Base-by-base conservation (phyloP, 805 yeast genomes). In the Saturnispora saitoi region DNA sequence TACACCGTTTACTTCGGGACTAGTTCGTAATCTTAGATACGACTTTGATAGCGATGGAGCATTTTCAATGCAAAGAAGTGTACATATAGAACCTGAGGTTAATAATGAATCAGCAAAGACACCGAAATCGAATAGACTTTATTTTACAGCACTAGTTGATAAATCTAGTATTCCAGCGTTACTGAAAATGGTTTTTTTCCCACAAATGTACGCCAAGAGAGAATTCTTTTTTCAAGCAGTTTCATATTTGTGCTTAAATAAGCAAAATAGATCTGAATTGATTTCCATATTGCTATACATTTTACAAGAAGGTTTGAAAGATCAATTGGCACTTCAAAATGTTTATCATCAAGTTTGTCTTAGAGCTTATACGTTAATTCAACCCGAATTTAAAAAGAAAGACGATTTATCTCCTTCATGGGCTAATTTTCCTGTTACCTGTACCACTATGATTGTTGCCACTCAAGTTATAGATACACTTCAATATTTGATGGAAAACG, bases 401-500 rank as follows among this genome's bases (percentile, higher is more conserved):
- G 44, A 40, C 15, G 34, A 31, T 12, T 36, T 10, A 3, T 5
- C 17, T 6, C 44, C 48, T 12, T 14, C 36, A 31, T 31, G 28
- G 52, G 43, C 51, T 51, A 64, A 53, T 56, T 77, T 55, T 45
- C 91, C 93, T 2, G 58, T 69, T 5, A 83, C 80, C 15, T 75
- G 84, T 17, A 76, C 90, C 0, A 85, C 91, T 0, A 66, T 82
- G 10, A 69, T 77, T 10, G 83, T 88, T 20, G 90, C 90, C 0
- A 81, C 79, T 42, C 96, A 88, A 58, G 75, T 83, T 4, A 70
- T 90, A 41, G 95, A 86, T 51, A 81, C 85, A 0, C 66, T 89
- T 15, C 86, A 83, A 53, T 80, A 75, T 56, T 68, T 89, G 43
- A 70, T 89, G 45, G 87, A 83, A 49, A 70, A 78, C 31, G 85